Base-by-base conservation (phyloP, 768 basidiomycete species). In the Suillus sp. region DNA sequence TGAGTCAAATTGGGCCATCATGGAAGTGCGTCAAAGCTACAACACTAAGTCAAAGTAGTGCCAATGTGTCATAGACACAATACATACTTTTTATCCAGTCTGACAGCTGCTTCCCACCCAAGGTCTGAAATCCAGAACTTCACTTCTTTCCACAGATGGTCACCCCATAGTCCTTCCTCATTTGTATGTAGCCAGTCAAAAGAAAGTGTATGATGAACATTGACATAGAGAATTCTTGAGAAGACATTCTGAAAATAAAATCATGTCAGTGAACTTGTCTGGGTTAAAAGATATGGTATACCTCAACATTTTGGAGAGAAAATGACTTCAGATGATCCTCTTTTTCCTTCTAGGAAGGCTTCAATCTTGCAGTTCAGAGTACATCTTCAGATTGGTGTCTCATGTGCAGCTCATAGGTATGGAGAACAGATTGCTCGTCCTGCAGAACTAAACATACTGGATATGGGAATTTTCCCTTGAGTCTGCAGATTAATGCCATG, bases 361-460 rank as follows among this genome's bases (percentile, higher is more conserved):
- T 48, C 1, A 34, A 22, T 27, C 67, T 65, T 14, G 70, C 74
- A n/a, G 35, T 18, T 1, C 6, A 4, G 16, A 56, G 34, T 34
- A 58, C 22, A 0, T 42, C 40, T 42, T 42, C 7, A 13, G 18
- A 42, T 20, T 42, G 40, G 18, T 1, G 6, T 10, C 68, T 32
- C 8, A 74, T 75, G 4, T 73, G 6, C 14, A 69, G 57, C 5
- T 51, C 51, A 60, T 42, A 18, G 40, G 18, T 42, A 40, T 1
- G 2, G 40, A 74, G 63, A 60, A 74, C 27, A 1, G 65, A 61
- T 3, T 70, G 71, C 8, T 75, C 60, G 0, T 74, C 69, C 1
- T 61, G 60, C 4, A 74, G 75, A 8, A 80, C 76, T 1, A 77
- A 65, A 61, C 79, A 81, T n/a, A n/a, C n/a, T n/a, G n/a, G n/a